Evolutionary conservation across 352 stramenopile species (phyloP), one percentile per base, ranked within the genome.

Genomic region (Phytophthora brassicae): DNA sequence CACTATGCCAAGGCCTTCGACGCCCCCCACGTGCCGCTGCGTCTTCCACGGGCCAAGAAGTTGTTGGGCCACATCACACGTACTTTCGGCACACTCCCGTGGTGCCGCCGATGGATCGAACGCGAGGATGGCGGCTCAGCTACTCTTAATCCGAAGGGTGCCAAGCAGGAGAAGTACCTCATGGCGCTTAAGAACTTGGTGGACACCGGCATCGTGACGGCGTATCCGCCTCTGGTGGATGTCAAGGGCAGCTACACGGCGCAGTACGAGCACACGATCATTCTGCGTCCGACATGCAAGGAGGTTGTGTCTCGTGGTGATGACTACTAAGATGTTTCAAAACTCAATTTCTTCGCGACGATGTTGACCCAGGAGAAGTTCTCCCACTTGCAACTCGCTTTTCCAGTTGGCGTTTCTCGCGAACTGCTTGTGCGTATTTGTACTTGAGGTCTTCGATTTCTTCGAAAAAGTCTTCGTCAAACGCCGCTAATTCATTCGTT

Each of bases 231-330:
- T 20, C 85, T 99, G 2, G 96, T 92, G 60, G 97, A 99, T 73
- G 79, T 91, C 33, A 91, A 92, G 75, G 97, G 97, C 12, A 97
- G 84, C 61, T 99, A 99, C 74, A 97, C 97, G 33, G 96, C 97
- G 14, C 97, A 99, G 80, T 99, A 99, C 77, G 97, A 99, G 75
- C 97, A 99, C 82, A 99, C 97, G 9, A 86, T 99, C 54, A 90
- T 99, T 31, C 77, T 99, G 29, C 73, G 77, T 48, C 97, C 97
- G 16, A 99, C 94, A 22, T 99, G 95, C 74, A 99, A 99, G 84
- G 97, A 99, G 77, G 82, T 99, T 49, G 71, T 99, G 13, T 98
- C 92, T 60, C 81, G 94, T 26, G 97, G 97, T n/a, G 96, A 99
- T 70, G 97, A 99, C 80, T 99, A 98, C 78, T 99, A 83, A 44